Base-by-base conservation (phyloP, 2,329 filamentous ascomycete genomes). In the Rugonectria rugulosa region DNA sequence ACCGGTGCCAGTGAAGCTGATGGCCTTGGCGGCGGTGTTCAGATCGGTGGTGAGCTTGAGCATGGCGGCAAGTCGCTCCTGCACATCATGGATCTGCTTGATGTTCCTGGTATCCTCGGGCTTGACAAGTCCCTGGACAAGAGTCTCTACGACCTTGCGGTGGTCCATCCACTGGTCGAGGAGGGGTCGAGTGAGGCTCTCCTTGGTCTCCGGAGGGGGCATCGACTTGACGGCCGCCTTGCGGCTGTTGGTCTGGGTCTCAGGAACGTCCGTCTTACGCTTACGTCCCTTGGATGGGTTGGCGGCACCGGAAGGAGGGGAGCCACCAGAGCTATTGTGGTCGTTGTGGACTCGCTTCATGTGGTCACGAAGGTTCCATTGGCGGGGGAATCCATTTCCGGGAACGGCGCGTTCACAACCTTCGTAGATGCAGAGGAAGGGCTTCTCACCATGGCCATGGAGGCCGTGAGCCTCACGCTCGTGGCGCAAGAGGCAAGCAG, bases 311-410 rank as follows among this genome's bases (percentile, higher is more conserved):
- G 74, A 68, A 9, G 76, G 71, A 8, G 78, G 76, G 27, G 81
- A 79, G 20, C 72, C 76, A 37, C 67, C 65, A 36, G 74, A 68
- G 61, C 74, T 76, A 37, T 79, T 77, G 57, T 80, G 79, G 68
- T 86, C 84, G 63, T 87, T 87, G 78, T 98, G 94, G 7, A 97
- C 93, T 60, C 94, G 89, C 78, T 92, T 91, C 93, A 97, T 97
- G 81, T 98, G 94, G 77, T 98, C 94, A 74, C 90, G 88, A 49
- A 97, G 84, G 77, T 98, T 98, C 91, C 95, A 98, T 68, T 93
- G 89, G 67, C 94, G 88, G 31, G 93, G 94, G 71, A 98, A 98
- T 66, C 94, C 94, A 72, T 94, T 92, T 67, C 92, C 92, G 20
- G 85, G 80, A 27, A 89, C 80, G 54, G 91, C 87, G 62, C 94